Evolutionary conservation across 331 rosid genomes (phyloP), one percentile per base, ranked within the genome.

Genomic region (Dryas integrifolia): DNA sequence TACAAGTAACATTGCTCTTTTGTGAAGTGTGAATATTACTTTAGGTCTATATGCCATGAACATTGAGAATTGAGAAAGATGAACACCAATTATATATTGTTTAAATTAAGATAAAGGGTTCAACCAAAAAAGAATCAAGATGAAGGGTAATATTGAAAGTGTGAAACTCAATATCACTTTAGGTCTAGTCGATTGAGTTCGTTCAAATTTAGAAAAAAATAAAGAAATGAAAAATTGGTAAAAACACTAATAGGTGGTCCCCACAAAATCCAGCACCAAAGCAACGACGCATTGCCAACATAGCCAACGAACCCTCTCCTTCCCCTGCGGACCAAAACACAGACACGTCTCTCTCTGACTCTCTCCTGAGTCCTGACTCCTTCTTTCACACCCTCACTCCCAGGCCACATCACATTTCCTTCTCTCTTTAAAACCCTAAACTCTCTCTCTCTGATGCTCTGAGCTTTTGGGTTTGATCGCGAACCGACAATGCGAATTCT

Each of bases 331-430:
- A 81, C 78, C 70, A 51, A 71, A 90, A 80, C 72, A 16, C 79
- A 59, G 86, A 86, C 98, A 92, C 98, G 93, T 90, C 77, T 13
- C 80, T 46, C 56, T 30, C 10, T 46, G 44, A 59, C 73, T 65
- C 82, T 68, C 72, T 46, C 80, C 18, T 18, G 18, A 18, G 18
- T 18, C 18, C 18, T 18, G 18, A 18, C 72, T 46, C 80, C 38
- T 7, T 43, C 48, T 21, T 43, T 26, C 67, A 7, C n/a, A 4
- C 45, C 26, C 15, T 21, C 74, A 49, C 65, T 58, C 61, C 70
- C 35, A 1, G 35, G 35, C 35, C 35, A 30, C 35, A 30, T 30
- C 53, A 41, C 53, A 8, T n/a, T 59, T 45, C 53, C 5, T 38
- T 35, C 41, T 18, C 21, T 53, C 21, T 69, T 11, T 41, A 2